These are phyloP conservation scores for Sequoiadendron giganteum DNA, from an alignment of 75 land plant genomes.

Conservation along the genomic window DNA sequence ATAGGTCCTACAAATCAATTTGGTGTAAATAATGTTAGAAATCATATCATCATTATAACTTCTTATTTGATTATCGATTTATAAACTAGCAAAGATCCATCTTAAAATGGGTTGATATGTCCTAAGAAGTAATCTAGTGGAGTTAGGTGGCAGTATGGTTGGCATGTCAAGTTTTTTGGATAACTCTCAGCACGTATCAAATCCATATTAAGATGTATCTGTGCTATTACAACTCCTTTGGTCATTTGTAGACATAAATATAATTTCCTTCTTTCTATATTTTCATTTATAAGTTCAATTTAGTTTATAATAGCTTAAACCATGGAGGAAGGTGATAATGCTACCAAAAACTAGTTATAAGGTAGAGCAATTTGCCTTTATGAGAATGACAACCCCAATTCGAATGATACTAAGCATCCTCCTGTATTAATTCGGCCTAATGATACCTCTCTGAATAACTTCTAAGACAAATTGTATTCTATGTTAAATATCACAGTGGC, in stretches of 20 bases:
- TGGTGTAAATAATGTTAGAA: background rate
- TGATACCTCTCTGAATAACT: background rate
- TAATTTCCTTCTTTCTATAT: background rate
- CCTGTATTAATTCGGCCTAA: background rate
- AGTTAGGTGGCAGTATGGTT: background rate
- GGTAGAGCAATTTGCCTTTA: background rate
- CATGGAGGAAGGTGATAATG: background rate
- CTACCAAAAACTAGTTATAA: background rate
- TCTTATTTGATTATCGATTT: background rate
- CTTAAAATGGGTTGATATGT: background rate
- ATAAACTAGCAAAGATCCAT: background rate
- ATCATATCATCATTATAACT: background rate
- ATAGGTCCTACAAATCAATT: background rate
- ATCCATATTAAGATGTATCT: background rate
- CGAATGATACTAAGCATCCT: background rate
- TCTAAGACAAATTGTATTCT: background rate
- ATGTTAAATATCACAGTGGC: background rate
- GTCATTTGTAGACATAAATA: background rate
- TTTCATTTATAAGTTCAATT: background rate
- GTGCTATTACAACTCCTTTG: background rate
- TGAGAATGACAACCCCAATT: background rate
- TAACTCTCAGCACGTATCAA: background rate
- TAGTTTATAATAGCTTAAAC: background rate
- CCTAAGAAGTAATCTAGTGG: background rate
- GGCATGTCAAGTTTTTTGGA: background rate